Evolutionary conservation across 805 yeast genomes (phyloP), one percentile per base, ranked within the genome.

Genomic region (Cyberlindnera samutprakarnensis): DNA sequence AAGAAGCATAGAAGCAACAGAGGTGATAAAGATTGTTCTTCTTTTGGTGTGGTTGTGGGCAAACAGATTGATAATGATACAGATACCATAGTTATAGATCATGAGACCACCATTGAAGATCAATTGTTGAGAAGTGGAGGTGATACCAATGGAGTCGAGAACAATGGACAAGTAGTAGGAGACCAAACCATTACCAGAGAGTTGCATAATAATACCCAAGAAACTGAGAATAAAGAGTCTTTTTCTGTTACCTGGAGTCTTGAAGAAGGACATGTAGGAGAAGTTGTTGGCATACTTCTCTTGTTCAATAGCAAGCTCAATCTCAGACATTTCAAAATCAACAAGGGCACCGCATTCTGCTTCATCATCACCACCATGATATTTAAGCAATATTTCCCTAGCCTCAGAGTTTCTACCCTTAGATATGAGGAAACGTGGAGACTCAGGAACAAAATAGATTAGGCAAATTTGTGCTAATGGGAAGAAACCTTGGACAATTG

Each of bases 171-270:
- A 54, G 50, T 70, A 70, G 59, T 68, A 70, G 4, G 72, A 64
- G 18, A 69, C 70, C 37, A 70, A 53, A 35, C 72, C 72, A 43
- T 68, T 69, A 45, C 77, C 77, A 13, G 72, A 64, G 25, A 66
- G 45, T 44, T 67, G 73, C 66, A 57, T 58, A 41, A 60, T 46
- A 22, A 51, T 37, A 23, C 60, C 62, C 13, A 62, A 44, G 40
- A 53, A 48, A 18, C 44, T 14, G 25, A 52, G 37, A 38, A 64
- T 42, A 36, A 57, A 50, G 42, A 62, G 43, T 51, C 74, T 58
- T 44, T 59, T 64, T 37, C 66, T 51, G 46, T 61, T 64, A 14
- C 59, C 56, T 20, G 53, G 51, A 4, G 59, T 59, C 11, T 41
- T 51, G 33, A 66, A 16, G 33, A 67, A 62, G 36, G 63, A 69